These are phyloP conservation scores for Zalerion maritima DNA, from an alignment of 495 filamentous ascomycete genomes.

Conservation along the genomic window DNA sequence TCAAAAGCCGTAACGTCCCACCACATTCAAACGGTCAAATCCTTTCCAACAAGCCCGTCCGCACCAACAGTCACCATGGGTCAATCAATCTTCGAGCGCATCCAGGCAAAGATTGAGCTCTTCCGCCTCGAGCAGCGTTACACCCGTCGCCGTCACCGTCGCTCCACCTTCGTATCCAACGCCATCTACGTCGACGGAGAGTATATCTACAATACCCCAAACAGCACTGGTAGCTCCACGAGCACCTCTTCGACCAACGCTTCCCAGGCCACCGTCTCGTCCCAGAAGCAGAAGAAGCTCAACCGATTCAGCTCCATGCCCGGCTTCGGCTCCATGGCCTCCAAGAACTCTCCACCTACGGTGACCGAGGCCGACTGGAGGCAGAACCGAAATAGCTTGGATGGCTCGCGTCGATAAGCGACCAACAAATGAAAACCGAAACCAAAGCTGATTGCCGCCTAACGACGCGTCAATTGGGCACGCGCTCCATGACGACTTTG, in stretches of 20 bases:
- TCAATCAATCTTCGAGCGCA: slow-evolving; percentile 31
- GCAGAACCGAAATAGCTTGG: too few relatives aligned
- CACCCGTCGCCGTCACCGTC: slow-evolving; percentile 64
- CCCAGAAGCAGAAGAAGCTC: slow-evolving; percentile 20
- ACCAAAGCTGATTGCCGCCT: too few relatives aligned
- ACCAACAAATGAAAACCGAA: too few relatives aligned
- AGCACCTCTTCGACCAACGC: slow-evolving; percentile 20
- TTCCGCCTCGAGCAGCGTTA: slow-evolving; percentile 89
- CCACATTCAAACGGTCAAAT: too few relatives aligned
- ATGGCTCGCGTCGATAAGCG: too few relatives aligned
- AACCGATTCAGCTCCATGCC: slow-evolving; percentile 34
- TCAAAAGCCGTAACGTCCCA: too few relatives aligned
- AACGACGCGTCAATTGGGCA: too few relatives aligned
- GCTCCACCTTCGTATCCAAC: slow-evolving; percentile 71
- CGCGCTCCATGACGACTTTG: too few relatives aligned
- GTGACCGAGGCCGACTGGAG: too few relatives aligned
- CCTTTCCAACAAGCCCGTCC: too few relatives aligned
- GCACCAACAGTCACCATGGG: slow-evolving; percentile 20
- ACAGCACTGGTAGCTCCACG: slow-evolving; percentile 31
- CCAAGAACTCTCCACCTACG: too few relatives aligned
- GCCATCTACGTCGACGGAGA: slow-evolving; percentile 87
- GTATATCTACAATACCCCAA: slow-evolving; percentile 55
- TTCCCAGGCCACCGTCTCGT: slow-evolving; percentile 7
- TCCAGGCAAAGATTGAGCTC: slow-evolving; percentile 59
- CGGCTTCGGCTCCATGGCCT: slow-evolving; percentile 26